Conservation (phyloP, 106 monocot genomes). For the Alisma plantagoaquatica region DNA sequence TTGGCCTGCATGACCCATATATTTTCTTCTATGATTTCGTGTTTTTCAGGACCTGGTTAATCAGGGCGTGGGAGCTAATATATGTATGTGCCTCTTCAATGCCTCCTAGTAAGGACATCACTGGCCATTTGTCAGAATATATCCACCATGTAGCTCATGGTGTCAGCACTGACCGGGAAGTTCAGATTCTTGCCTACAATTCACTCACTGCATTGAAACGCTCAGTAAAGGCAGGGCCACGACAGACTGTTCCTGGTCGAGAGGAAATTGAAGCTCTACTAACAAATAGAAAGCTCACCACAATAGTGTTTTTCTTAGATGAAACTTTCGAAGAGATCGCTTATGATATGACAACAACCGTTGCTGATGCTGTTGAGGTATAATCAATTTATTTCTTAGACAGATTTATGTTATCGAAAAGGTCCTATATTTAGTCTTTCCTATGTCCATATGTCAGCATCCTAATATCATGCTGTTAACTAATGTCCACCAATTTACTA, state of each 20-base stretch:
- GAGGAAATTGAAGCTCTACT: conserved; percentile 96
- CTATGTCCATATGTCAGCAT: not conserved
- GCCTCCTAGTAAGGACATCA: conserved; percentile 94
- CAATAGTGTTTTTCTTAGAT: conserved; percentile 96
- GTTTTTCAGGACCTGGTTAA: conserved; percentile 42
- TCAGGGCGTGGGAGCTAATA: conserved; percentile 95
- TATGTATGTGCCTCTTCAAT: conserved; percentile 86
- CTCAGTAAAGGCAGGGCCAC: conserved; percentile 81
- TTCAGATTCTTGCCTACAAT: conserved; percentile 71
- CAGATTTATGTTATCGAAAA: no score
- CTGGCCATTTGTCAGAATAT: conserved; percentile 90
- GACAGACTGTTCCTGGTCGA: conserved; percentile 61
- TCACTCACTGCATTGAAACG: conserved; percentile 78
- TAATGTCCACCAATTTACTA: no score
- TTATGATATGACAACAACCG: conserved; percentile 98
- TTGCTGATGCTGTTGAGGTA: conserved; percentile 98
- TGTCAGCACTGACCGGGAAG: conserved; percentile 43
- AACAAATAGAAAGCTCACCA: conserved; percentile 76
- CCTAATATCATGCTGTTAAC: not conserved
- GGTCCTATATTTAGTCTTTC: not conserved
- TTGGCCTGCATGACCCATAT: no score
- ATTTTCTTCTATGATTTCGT: no score
- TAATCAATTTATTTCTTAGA: no score
- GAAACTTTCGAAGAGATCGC: conserved; percentile 99
- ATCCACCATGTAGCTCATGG: conserved; percentile 79